Evolutionary conservation across 1,284 basidiomycete genomes (phyloP), one percentile per base, ranked within the genome.

Genomic region (Gomphus sp.): DNA sequence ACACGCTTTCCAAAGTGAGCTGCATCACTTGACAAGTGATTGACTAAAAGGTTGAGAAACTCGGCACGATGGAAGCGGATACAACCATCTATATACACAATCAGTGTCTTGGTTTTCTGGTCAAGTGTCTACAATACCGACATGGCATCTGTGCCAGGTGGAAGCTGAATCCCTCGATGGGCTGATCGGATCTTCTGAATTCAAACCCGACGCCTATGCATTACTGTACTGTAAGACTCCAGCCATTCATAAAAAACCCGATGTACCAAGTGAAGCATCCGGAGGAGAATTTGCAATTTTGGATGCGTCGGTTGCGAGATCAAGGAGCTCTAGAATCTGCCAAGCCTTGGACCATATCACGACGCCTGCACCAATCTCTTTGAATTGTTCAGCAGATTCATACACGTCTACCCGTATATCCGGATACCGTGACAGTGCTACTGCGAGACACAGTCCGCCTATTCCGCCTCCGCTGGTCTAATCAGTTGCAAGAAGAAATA

Each of bases 311-410:
- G 66, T 52, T 6, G 68, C 71, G 49, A 80, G 66, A 2, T 74
- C 75, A 57, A 79, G 71, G 7, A 67, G 61, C 51, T 73, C 65
- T 16, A 80, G 63, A 36, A 79, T 76, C 39, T 66, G 67, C 77
- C 77, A 76, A 11, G 74, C 67, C 70, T 80, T 73, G 43, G 74
- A 71, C 75, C 76, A 77, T n/a, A 84, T 64, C 0, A 77, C 80
- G 48, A 84, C 72, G 8, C 82, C 82, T 18, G 80, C 81, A n/a
- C 82, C 81, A 25, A 80, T 55, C 65, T 81, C 79, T 25, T 73
- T 67, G 43, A 82, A 74, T 55, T 75, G 66, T 36, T 66, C 64
- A 25, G 79, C 74, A 9, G 71, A 73, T 68, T 84, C 82, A 62
- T 77, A 84, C 45, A 84, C 66, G 58, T 78, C 69, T 5, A 79